phyloP scores from a whole-genome alignment of 2,329 filamentous ascomycete species.

The Xylaria sp. region DNA sequence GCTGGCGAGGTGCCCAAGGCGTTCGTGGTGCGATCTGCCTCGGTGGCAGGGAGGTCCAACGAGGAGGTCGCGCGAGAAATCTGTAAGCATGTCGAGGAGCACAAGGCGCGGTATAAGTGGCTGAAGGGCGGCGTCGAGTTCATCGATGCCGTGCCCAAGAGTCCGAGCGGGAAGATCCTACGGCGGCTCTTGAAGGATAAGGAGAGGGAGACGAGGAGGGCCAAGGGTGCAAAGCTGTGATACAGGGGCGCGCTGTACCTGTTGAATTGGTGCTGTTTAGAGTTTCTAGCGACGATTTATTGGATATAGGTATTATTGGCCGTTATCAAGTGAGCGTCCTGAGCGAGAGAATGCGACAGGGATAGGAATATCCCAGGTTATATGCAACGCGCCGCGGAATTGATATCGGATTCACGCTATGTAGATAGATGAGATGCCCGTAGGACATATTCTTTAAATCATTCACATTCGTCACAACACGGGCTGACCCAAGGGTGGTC shows the following conservation, averaged over 20 bases:
- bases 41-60: slow-evolving; percentile 48
- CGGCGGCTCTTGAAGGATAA: slow-evolving; percentile 71
- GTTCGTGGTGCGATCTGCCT: slow-evolving; percentile 69
- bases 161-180: slow-evolving; percentile 73
- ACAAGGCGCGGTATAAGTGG: slow-evolving; percentile 70
- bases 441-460: background rate
- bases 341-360: no score
- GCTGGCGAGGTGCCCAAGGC: slow-evolving; percentile 75
- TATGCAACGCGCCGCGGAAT: no score
- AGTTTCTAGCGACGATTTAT: background rate
- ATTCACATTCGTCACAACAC: background rate
- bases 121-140: slow-evolving; percentile 66
- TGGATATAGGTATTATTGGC: background rate
- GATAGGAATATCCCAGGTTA: no score
- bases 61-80: slow-evolving; percentile 59
- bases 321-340: no score
- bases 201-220: slow-evolving; percentile 72
- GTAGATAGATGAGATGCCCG: no score
- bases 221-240: slow-evolving; percentile 70
- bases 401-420: no score
- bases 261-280: background rate
- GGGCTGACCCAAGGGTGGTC: background rate
- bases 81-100: slow-evolving; percentile 63
- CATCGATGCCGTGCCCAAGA: slow-evolving; percentile 70
- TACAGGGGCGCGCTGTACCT: background rate